Conservation (phyloP, 345 rosid genomes). For the Euphorbia peplus region DNA sequence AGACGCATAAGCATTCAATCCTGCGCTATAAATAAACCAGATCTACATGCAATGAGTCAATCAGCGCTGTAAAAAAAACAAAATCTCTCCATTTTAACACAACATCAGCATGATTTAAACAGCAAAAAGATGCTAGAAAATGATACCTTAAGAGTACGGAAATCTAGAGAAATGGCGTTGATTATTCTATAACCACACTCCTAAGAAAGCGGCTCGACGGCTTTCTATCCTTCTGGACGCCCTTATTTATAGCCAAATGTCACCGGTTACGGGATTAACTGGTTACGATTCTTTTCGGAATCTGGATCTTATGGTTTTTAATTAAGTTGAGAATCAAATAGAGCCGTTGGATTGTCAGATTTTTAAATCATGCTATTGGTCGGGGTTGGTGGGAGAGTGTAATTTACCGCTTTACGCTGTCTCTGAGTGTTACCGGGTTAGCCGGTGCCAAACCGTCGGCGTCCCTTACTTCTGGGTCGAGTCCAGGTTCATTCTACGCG, state of each 20-base stretch:
- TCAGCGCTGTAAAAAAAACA: too few relatives aligned
- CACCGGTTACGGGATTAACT: constrained; percentile 13
- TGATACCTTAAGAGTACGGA: constrained; percentile 8
- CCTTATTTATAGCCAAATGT: constrained; percentile 12
- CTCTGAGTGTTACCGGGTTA: background rate
- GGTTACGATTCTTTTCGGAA: background rate
- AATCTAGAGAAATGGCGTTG: background rate
- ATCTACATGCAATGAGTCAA: constrained; percentile 2
- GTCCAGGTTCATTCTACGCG: background rate
- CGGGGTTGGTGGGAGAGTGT: constrained; percentile 14
- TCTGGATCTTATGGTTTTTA: background rate
- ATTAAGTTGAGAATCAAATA: background rate
- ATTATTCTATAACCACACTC: constrained; percentile 3
- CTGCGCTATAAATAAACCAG: constrained; percentile 2
- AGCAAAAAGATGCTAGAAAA: too few relatives aligned
- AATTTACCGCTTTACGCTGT: background rate
- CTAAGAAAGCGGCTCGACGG: background rate
- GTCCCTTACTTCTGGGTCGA: background rate
- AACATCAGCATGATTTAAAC: too few relatives aligned
- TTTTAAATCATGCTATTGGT: background rate
- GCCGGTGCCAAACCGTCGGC: constrained; percentile 20
- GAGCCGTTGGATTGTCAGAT: constrained; percentile 23
- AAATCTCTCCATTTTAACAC: too few relatives aligned
- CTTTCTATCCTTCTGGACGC: background rate
- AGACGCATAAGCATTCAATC: background rate